Evolutionary conservation across 176 grass and related monocot species (phyloP).

Genomic region (Phyllostachys edulis): DNA sequence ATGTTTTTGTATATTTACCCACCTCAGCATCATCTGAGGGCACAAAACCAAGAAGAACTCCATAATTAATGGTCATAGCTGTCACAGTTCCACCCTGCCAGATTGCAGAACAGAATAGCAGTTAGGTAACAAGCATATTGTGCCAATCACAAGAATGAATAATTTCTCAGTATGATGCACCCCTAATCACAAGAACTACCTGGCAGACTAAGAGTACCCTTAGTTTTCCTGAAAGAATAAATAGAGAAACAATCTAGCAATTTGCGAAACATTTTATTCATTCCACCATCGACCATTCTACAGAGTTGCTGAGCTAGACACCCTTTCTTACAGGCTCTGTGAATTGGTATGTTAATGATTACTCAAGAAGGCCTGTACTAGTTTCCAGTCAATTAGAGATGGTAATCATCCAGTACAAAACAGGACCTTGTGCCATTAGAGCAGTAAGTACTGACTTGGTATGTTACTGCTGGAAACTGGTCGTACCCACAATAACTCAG

Average conservation of each 20-base stretch:
- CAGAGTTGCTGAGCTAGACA: background rate
- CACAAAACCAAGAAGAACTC: conserved; percentile 81
- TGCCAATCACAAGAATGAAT: background rate
- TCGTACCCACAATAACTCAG: background rate
- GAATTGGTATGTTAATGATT: background rate
- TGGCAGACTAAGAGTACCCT: background rate
- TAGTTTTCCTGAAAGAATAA: background rate
- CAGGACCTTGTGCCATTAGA: background rate
- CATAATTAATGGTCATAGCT: conserved; percentile 92
- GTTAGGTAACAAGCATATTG: conserved; percentile 13
- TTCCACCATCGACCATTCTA: background rate
- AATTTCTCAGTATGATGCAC: background rate
- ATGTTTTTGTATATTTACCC: conserved; percentile 22
- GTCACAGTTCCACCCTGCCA: conserved; percentile 79
- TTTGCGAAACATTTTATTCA: background rate
- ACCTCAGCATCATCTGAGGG: conserved; percentile 72
- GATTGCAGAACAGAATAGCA: conserved; percentile 10
- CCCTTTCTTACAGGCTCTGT: background rate
- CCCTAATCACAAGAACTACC: too few species aligned
- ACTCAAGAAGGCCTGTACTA: background rate
- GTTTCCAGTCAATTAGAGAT: background rate
- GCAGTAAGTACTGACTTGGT: background rate
- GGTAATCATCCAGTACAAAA: background rate
- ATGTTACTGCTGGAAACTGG: background rate
- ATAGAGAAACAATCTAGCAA: background rate